Evolutionary conservation across 2,329 filamentous ascomycete species (phyloP).

Genomic region (Microsporum ferrugineum): DNA sequence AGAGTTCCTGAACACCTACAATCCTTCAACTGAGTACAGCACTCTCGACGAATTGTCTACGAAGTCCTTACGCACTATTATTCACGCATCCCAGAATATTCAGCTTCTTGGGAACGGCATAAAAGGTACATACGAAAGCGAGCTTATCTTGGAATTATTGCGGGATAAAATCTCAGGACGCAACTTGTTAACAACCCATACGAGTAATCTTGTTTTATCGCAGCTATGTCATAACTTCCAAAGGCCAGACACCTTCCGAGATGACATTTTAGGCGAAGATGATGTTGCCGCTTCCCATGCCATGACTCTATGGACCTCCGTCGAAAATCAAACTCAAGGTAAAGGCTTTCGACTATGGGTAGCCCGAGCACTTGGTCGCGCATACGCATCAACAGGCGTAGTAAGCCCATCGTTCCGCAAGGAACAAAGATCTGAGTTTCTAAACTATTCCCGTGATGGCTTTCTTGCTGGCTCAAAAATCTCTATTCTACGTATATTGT

Average conservation of each 20-base stretch:
- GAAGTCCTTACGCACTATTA: conserved; percentile 54
- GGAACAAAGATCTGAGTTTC: conserved; percentile 22
- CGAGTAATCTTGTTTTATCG: conserved; percentile 37
- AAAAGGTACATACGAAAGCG: conserved; percentile 62
- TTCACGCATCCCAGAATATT: conserved; percentile 56
- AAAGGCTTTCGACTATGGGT: conserved; percentile 72
- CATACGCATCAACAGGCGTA: conserved; percentile 65
- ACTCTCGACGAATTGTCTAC: conserved; percentile 39
- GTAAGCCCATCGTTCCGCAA: conserved; percentile 40
- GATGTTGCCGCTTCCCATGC: conserved; percentile 50
- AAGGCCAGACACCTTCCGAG: conserved; percentile 43
- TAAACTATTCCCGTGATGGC: conserved; percentile 8
- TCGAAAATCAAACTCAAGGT: conserved; percentile 52
- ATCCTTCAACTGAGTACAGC: conserved; percentile 37
- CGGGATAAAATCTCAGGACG: conserved; percentile 54
- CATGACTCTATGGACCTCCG: conserved; percentile 64
- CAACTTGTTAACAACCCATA: conserved; percentile 59
- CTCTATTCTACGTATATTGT: conserved; percentile 51
- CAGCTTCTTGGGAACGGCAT: conserved; percentile 57
- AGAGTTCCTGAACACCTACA: conserved; percentile 54
- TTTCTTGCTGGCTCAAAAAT: conserved; percentile 43
- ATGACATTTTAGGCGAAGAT: conserved; percentile 61
- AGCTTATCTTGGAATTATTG: conserved; percentile 66
- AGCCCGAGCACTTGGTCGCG: conserved; percentile 68
- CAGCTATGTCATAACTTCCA: conserved; percentile 63